These are phyloP conservation scores for Aspergillus taichungensis DNA, from an alignment of 495 filamentous ascomycete species.

Conservation along the genomic window DNA sequence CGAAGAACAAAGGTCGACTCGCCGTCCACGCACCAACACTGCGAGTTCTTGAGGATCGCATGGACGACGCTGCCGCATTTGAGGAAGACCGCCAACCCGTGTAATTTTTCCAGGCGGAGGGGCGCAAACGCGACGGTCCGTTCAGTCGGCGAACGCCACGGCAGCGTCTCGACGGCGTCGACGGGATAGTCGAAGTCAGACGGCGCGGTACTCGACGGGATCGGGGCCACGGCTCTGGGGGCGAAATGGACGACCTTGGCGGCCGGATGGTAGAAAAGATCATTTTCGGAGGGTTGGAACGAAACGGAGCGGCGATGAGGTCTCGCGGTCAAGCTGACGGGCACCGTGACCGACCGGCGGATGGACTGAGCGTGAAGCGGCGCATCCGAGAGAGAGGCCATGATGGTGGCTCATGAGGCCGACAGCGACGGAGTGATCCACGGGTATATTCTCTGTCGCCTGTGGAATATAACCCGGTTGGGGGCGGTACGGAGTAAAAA, in stretches of 20 bases:
- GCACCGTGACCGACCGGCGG: slow-evolving; percentile 52
- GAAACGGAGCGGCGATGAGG: slow-evolving; percentile 27
- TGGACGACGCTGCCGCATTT: slow-evolving; percentile 73
- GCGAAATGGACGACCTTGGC: slow-evolving; percentile 59
- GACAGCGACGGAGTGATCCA: neutral
- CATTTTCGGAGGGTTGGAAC: slow-evolving; percentile 47
- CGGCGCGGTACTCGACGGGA: slow-evolving; percentile 32
- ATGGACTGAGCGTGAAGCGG: slow-evolving; percentile 28
- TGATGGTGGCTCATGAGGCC: slow-evolving; percentile 22
- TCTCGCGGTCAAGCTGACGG: slow-evolving; percentile 37
- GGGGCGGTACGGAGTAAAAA: too few species aligned
- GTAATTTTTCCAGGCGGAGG: slow-evolving; percentile 70
- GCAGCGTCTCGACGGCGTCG: slow-evolving; percentile 45
- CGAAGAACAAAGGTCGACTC: slow-evolving; percentile 74
- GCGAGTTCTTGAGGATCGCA: slow-evolving; percentile 77
- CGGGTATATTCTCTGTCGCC: too few species aligned
- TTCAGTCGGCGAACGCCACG: slow-evolving; percentile 69
- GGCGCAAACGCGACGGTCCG: slow-evolving; percentile 74
- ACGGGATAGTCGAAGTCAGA: slow-evolving; percentile 41
- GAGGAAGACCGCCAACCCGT: slow-evolving; percentile 74
- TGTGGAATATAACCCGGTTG: too few species aligned
- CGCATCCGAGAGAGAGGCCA: slow-evolving; percentile 32
- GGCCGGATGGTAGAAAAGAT: slow-evolving; percentile 59
- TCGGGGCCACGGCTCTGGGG: slow-evolving; percentile 31
- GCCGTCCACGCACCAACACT: slow-evolving; percentile 88